phyloP scores from a whole-genome alignment of 2,329 filamentous ascomycete genomes.

The Pseudocercospora eumusae region DNA sequence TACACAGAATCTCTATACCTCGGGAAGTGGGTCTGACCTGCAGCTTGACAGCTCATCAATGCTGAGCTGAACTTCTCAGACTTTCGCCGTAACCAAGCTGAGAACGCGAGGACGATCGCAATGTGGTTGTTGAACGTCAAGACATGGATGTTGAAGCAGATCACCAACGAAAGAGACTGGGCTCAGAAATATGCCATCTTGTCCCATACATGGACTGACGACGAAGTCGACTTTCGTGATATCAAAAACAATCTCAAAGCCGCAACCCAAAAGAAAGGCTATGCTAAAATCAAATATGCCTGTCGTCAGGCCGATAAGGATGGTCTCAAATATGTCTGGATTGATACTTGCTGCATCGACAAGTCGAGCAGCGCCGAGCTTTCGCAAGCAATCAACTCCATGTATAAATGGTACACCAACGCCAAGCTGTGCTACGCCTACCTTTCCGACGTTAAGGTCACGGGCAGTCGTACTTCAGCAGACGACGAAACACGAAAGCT shows the following conservation, averaged over 20 bases:
- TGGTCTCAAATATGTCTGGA: conserved; percentile 21
- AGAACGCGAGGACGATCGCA: background rate
- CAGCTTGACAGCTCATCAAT: conserved; percentile 5
- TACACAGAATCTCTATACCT: background rate
- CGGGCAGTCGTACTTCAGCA: background rate
- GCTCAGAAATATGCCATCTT: background rate
- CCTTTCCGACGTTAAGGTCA: conserved; percentile 16
- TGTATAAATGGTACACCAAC: conserved; percentile 27
- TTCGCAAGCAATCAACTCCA: conserved; percentile 26
- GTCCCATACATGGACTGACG: background rate
- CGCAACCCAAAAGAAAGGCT: conserved; percentile 12
- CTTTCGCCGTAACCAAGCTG: too few relatives aligned
- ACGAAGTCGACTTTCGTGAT: background rate
- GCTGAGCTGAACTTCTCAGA: background rate
- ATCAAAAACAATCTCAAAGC: background rate
- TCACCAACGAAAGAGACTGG: background rate
- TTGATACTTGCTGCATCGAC: conserved; percentile 30
- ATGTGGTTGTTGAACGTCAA: conserved; percentile 2
- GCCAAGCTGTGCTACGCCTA: conserved; percentile 24
- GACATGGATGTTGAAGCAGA: background rate
- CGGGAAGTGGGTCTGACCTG: conserved; percentile 3
- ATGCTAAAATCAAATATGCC: conserved; percentile 19
- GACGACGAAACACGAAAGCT: background rate
- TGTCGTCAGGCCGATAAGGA: conserved; percentile 17
- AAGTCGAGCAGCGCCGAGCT: conserved; percentile 24